Evolutionary conservation across 2,329 filamentous ascomycete genomes (phyloP).

Genomic region (Acrodontium crateriforme): DNA sequence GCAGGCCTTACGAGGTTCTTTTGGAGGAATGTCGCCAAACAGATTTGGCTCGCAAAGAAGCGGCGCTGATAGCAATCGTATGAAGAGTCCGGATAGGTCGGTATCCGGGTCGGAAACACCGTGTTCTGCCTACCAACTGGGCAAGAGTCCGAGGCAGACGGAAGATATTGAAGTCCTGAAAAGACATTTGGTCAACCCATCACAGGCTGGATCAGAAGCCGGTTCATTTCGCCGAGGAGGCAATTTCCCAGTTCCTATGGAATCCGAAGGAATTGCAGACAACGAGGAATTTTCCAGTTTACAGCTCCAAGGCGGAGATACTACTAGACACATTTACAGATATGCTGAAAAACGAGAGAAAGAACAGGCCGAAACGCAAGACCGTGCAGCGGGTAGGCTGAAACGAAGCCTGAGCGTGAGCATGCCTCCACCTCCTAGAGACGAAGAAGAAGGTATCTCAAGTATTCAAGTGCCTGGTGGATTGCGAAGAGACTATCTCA

Average conservation of each 20-base stretch:
- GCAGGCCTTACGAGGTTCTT: constrained; percentile 65
- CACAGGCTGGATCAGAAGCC: constrained; percentile 25
- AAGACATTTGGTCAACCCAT: constrained; percentile 71
- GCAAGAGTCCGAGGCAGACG: constrained; percentile 44
- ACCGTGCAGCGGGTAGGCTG: constrained; percentile 41
- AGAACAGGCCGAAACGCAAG: constrained; percentile 64
- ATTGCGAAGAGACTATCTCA: constrained; percentile 79
- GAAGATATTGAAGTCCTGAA: constrained; percentile 88
- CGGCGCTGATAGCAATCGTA: constrained; percentile 33
- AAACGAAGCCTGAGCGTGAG: constrained; percentile 83
- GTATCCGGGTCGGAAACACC: constrained; percentile 80
- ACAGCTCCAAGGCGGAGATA: constrained; percentile 82
- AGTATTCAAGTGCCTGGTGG: constrained; percentile 88
- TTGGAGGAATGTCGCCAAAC: constrained; percentile 56
- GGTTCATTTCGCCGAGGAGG: constrained; percentile 14
- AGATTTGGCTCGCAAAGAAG: constrained; percentile 40
- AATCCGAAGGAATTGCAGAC: constrained; percentile 10
- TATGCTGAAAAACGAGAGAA: constrained; percentile 81
- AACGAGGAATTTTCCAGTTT: constrained; percentile 80
- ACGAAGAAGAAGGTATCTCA: constrained; percentile 66
- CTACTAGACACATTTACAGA: constrained; percentile 87
- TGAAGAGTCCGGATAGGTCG: constrained; percentile 45
- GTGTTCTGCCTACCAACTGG: constrained; percentile 38
- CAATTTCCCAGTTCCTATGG: constrained; percentile 13
- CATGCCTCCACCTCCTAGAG: constrained; percentile 57